Percentiles rank a stretch among this genome's conserved stretches.
Evolutionary conservation across 495 filamentous ascomycete species (phyloP).

Genomic region (Pyrenopolyporus hunteri): DNA sequence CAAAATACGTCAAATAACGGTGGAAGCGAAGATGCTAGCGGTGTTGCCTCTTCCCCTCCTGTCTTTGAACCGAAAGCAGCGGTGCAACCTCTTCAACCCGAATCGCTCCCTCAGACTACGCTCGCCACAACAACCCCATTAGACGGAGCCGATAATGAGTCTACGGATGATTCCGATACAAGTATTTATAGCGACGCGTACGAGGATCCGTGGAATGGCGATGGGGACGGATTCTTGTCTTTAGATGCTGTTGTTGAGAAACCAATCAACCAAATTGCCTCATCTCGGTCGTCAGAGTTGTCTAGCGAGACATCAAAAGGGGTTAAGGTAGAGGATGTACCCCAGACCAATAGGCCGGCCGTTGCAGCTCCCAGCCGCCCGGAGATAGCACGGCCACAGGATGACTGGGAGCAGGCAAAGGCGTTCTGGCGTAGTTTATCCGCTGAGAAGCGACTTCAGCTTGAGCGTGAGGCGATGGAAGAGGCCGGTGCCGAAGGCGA

Average conservation of each 20-base stretch:
- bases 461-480: conserved; percentile 61
- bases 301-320: conserved; percentile 4
- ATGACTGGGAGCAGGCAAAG: conserved; percentile 67
- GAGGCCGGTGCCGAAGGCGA: conserved; percentile 55
- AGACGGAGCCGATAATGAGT: not conserved
- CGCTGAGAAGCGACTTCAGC: conserved; percentile 59
- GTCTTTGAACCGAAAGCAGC: conserved; percentile 34
- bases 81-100: conserved; percentile 17
- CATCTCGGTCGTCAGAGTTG: conserved; percentile 10
- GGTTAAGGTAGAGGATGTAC: not conserved
- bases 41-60: not conserved
- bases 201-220: conserved; percentile 72
- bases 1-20: not conserved
- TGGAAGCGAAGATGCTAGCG: not conserved
- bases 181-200: conserved; percentile 90
- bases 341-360: conserved; percentile 3
- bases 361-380: not conserved
- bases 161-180: conserved; percentile 38
- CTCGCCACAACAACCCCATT: conserved; percentile 27
- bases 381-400: conserved; percentile 14
- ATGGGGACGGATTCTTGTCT: conserved; percentile 78
- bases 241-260: conserved; percentile 83
- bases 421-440: conserved; percentile 69
- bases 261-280: conserved; percentile 41
- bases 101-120: conserved; percentile 31